Conservation (phyloP, 495 filamentous ascomycete genomes). For the Talaromyces thailandensis region DNA sequence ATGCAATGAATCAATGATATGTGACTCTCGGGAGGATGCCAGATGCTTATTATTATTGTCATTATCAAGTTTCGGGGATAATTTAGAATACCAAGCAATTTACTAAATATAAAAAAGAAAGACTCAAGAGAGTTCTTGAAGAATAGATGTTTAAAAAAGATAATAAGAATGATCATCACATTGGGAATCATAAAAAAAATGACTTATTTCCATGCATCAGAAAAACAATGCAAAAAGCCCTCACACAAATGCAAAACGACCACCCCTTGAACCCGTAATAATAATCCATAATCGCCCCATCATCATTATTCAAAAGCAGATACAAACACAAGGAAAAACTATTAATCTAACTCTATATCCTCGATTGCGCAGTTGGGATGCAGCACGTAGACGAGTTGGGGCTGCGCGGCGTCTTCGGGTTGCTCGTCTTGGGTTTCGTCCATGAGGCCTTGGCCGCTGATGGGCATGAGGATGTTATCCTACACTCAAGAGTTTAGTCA, state of each 20-base stretch:
- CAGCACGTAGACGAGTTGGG: constrained; percentile 67
- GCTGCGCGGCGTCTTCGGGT: constrained; percentile 28
- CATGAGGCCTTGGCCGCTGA: constrained; percentile 74
- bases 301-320: not conserved
- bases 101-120: not conserved
- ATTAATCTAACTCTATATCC: constrained; percentile 31
- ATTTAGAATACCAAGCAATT: not conserved
- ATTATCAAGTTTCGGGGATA: not conserved
- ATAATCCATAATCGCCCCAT: not conserved
- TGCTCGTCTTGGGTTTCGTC: constrained; percentile 44
- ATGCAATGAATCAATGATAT: not conserved
- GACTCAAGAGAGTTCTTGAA: not conserved
- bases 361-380: constrained; percentile 92
- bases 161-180: not conserved
- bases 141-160: not conserved
- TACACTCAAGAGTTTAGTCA: constrained; percentile 23
- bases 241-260: not conserved
- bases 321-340: not conserved
- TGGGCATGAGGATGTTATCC: constrained; percentile 90
- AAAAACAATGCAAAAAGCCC: not conserved
- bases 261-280: not conserved
- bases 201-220: not conserved
- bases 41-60: not conserved
- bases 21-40: not conserved
- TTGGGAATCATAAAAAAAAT: not conserved